Conservation (phyloP, 108 stramenopile genomes). For the Cyclostephanos tholiformis region DNA sequence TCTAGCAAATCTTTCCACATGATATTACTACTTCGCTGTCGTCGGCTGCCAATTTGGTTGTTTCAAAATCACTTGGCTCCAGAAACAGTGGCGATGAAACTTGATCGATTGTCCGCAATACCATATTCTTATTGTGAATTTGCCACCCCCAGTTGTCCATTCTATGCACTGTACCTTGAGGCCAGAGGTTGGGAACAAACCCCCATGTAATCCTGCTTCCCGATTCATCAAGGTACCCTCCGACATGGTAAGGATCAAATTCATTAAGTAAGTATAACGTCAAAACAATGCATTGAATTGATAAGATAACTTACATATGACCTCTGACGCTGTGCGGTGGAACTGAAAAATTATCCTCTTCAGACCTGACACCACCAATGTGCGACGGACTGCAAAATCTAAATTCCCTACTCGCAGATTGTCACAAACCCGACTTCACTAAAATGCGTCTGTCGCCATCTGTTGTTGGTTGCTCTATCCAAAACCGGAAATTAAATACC, state of each 20-base stretch:
- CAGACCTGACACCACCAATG: background rate
- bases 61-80: background rate
- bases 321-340: constrained; percentile 18
- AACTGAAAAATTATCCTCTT: background rate
- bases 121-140: constrained; percentile 32
- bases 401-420: constrained; percentile 22
- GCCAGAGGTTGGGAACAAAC: constrained; percentile 27
- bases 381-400: constrained; percentile 9
- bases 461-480: constrained; percentile 28
- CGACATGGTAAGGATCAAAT: background rate
- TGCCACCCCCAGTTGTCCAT: constrained; percentile 38
- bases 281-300: background rate
- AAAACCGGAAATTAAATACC: constrained; percentile 41
- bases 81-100: background rate
- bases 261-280: background rate
- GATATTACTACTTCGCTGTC: background rate
- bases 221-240: constrained; percentile 27
- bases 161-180: constrained; percentile 18
- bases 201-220: constrained; percentile 28
- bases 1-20: constrained; percentile 37
- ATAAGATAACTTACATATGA: constrained; percentile 5
- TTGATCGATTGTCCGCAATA: constrained; percentile 37
- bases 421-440: constrained; percentile 19
- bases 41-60: background rate
- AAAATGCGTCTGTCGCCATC: constrained; percentile 9